Percentiles rank a stretch among this genome's conserved stretches.
These are phyloP conservation scores for Mortierella sp. DNA, from an alignment of 371 early-diverging fungal genomes.

Conservation along the genomic window DNA sequence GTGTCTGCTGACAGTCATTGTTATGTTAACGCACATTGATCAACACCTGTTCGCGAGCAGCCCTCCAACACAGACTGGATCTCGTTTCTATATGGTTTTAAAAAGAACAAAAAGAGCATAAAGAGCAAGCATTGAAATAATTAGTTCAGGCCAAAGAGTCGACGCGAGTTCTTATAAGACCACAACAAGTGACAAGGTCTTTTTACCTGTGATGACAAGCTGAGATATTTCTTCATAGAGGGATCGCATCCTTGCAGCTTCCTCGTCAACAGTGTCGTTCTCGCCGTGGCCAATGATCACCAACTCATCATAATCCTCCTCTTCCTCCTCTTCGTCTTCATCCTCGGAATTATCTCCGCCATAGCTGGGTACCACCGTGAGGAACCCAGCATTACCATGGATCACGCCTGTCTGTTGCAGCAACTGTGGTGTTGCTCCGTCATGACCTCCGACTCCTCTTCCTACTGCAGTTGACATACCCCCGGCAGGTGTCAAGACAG, in stretches of 20 bases:
- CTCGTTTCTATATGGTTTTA: constrained; percentile 33
- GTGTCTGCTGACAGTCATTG: not conserved
- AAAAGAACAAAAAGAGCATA: not conserved
- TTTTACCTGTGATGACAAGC: constrained; percentile 50
- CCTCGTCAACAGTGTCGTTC: constrained; percentile 50
- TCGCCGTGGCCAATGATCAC: constrained; percentile 49
- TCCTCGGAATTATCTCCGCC: constrained; percentile 26
- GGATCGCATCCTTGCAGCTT: constrained; percentile 29
- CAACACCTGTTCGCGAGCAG: constrained; percentile 40
- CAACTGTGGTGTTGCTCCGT: not conserved
- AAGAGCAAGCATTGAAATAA: not conserved
- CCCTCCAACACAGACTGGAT: constrained; percentile 47
- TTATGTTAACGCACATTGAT: constrained; percentile 37
- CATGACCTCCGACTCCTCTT: not conserved
- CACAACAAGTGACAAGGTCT: not conserved
- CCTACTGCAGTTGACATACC: not conserved
- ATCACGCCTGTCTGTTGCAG: not conserved
- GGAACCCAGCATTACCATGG: not conserved
- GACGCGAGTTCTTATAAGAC: not conserved
- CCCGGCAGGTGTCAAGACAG: not conserved
- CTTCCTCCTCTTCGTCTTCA: constrained; percentile 37
- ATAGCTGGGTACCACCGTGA: not conserved
- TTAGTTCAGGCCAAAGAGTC: not conserved
- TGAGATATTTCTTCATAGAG: constrained; percentile 39
- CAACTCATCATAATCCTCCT: constrained; percentile 50